phyloP scores from a whole-genome alignment of 148 eudicot genomes.

The Suaeda aralocaspica region DNA sequence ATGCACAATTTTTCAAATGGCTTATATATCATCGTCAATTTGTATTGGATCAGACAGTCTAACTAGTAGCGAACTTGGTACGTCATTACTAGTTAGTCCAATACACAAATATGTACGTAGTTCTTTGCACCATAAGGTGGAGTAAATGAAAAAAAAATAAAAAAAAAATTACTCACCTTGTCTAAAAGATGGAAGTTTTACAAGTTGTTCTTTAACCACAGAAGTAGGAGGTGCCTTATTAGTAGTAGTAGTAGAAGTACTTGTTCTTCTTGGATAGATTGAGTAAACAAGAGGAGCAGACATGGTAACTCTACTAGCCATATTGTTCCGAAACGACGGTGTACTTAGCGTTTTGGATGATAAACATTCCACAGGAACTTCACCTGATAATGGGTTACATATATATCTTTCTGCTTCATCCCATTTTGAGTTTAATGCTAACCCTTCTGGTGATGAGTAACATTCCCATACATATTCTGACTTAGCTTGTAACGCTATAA shows the following conservation, averaged over 20 bases:
- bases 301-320: conserved; percentile 67
- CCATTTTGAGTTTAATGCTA: conserved; percentile 85
- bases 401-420: conserved; percentile 92
- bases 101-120: too few species aligned
- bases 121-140: too few species aligned
- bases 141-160: too few species aligned
- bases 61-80: too few species aligned
- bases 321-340: conserved; percentile 48
- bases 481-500: conserved; percentile 77
- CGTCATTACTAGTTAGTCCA: too few species aligned
- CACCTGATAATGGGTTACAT: conserved; percentile 82
- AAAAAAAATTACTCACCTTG: conserved; percentile 13
- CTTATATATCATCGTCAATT: too few species aligned
- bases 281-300: conserved; percentile 85
- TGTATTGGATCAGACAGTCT: too few species aligned
- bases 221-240: conserved; percentile 3
- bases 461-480: conserved; percentile 74
- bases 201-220: conserved; percentile 19
- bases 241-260: conserved; percentile 3
- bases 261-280: conserved; percentile 27
- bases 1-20: too few species aligned
- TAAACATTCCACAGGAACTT: conserved; percentile 91
- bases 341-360: conserved; percentile 80
- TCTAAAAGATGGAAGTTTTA: conserved; percentile 9
- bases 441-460: conserved; percentile 67